Evolutionary conservation across 495 filamentous ascomycete genomes (phyloP).

Genomic region (Astrothelium subdiscretum): DNA sequence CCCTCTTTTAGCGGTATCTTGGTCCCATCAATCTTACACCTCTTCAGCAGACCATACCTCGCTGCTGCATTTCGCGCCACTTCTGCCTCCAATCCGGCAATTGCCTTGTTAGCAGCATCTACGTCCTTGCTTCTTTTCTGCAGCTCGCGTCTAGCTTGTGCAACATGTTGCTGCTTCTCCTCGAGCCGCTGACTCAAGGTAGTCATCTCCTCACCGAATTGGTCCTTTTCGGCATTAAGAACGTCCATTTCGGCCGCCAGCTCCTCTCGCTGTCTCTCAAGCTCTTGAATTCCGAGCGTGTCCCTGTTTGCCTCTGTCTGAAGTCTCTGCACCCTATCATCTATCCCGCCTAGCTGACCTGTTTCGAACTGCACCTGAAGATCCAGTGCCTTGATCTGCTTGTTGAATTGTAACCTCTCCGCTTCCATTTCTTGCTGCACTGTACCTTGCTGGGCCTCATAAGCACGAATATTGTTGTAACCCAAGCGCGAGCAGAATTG

Average conservation of each 20-base stretch:
- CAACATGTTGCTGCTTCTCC: conserved; percentile 64
- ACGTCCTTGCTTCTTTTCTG: conserved; percentile 73
- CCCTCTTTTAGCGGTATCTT: conserved; percentile 66
- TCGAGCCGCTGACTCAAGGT: conserved; percentile 52
- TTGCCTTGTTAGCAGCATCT: conserved; percentile 63
- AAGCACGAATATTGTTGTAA: conserved; percentile 80
- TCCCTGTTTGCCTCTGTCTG: conserved; percentile 56
- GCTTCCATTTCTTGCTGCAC: conserved; percentile 78
- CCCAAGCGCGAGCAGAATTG: conserved; percentile 79
- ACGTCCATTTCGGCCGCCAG: conserved; percentile 63
- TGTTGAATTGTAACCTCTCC: conserved; percentile 74
- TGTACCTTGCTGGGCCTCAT: conserved; percentile 84
- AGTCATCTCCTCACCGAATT: conserved; percentile 59
- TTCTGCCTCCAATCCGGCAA: conserved; percentile 65
- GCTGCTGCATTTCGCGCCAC: conserved; percentile 72
- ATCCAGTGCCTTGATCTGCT: conserved; percentile 70
- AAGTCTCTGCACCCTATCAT: conserved; percentile 54
- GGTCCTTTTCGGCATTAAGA: conserved; percentile 63
- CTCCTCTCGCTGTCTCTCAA: conserved; percentile 59
- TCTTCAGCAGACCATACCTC: conserved; percentile 70
- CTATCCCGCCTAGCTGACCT: conserved; percentile 53
- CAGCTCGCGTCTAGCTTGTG: conserved; percentile 67
- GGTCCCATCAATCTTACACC: conserved; percentile 89
- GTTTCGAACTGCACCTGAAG: conserved; percentile 70
- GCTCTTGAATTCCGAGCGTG: conserved; percentile 49